Conservation (phyloP, 2,329 filamentous ascomycete species). For the Ceratocystis destructans region DNA sequence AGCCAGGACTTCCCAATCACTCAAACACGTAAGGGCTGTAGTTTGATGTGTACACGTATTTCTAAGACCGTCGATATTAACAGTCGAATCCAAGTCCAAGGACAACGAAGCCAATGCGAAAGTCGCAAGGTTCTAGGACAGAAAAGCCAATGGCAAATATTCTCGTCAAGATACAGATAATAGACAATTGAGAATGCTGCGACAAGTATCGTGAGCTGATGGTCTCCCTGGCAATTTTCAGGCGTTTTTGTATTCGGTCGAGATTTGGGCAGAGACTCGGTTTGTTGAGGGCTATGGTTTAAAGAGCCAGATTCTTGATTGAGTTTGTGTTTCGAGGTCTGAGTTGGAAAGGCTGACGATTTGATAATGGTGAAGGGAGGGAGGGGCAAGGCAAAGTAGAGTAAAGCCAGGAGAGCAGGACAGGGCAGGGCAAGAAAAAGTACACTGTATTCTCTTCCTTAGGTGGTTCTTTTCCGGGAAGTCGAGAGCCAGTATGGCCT, state of each 20-base stretch:
- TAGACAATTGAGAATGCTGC: background rate
- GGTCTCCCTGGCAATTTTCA: background rate
- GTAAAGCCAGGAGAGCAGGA: background rate
- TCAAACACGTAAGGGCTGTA: background rate
- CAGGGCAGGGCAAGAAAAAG: background rate
- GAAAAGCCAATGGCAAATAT: background rate
- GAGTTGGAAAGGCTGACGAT: constrained; percentile 11
- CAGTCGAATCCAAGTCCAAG: background rate
- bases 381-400: background rate
- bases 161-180: background rate
- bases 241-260: background rate
- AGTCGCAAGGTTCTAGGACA: background rate
- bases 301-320: background rate
- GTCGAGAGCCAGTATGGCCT: background rate
- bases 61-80: background rate
- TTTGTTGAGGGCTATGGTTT: background rate
- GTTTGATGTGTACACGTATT: background rate
- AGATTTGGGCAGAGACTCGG: background rate
- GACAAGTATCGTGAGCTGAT: background rate
- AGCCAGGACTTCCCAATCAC: background rate
- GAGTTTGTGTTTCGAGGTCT: background rate
- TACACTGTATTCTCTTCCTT: constrained; percentile 3
- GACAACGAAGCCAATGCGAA: constrained; percentile 1
- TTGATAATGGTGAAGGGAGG: constrained; percentile 1
- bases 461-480: background rate